These are phyloP conservation scores for Fusarium beomiforme DNA, from an alignment of 2,329 filamentous ascomycete genomes.

Conservation along the genomic window DNA sequence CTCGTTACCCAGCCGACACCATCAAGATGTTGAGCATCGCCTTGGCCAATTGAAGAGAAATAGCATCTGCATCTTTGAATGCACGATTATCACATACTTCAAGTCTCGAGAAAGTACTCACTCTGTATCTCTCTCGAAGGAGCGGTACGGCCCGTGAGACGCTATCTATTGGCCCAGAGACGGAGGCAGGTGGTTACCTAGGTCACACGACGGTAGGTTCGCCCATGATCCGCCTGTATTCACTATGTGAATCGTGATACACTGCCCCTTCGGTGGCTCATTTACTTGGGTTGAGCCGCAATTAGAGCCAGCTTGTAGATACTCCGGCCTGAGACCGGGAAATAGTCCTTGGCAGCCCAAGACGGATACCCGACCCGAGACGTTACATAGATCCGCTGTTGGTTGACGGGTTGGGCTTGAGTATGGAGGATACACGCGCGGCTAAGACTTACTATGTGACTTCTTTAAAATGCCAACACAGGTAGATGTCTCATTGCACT, in stretches of 20 bases:
- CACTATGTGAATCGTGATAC: not conserved
- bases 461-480: not conserved
- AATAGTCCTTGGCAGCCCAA: not conserved
- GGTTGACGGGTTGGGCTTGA: not conserved
- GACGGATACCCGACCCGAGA: not conserved
- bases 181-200: not conserved
- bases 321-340: not conserved
- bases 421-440: not conserved
- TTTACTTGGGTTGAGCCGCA: not conserved
- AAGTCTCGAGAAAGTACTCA: slow-evolving; percentile 20
- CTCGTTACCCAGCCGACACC: slow-evolving; percentile 17
- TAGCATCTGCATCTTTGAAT: not conserved
- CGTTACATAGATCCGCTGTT: not conserved
- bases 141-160: slow-evolving; percentile 10
- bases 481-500: not conserved
- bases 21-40: not conserved
- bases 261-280: not conserved
- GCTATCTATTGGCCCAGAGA: not conserved
- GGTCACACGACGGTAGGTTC: not conserved
- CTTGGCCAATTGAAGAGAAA: not conserved
- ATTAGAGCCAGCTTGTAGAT: not conserved
- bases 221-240: slow-evolving; percentile 10
- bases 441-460: not conserved
- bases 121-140: slow-evolving; percentile 4
- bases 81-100: not conserved